Base-by-base conservation (phyloP, 371 early-diverging fungal genomes). In the Mortierella sp. region DNA sequence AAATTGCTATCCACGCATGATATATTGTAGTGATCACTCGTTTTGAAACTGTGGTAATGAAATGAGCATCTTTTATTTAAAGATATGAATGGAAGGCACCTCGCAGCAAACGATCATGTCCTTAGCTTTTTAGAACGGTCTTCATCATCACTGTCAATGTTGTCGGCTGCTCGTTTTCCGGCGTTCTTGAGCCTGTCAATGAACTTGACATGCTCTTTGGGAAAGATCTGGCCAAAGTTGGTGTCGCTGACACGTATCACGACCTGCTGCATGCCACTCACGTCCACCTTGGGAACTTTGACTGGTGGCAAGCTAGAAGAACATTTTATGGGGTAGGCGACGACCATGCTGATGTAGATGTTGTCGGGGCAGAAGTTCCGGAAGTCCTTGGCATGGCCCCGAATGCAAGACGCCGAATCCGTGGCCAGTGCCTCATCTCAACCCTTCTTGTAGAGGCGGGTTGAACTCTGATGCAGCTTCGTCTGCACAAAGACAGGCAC, bases 251-350 rank as follows among this genome's bases (percentile, higher is more conserved):
- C 40, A 19, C 45, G 64, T 55, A 77, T 73, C 58, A 77, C 70
- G 39, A 77, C 73, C 48, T 73, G 73, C 58, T 77, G 73, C 9
- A 73, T 52, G 63, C 64, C 64, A 43, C 52, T 71, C 48, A 44
- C 11, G 52, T 71, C 71, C 68, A 68, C 63, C 65, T 64, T 70
- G 58, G 69, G 48, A 24, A 65, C 58, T 48, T 55, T 65, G 9
- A 26, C 40, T 64, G 73, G 45, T 68, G 66, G 69, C 65, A 73
- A 29, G n/a, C 53, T 73, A 55, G 43, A 44, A 53, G 40, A 45
- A 55, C 73, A 78, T 45, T 52, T 66, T 68, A 64, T 68, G 41
- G 79, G 78, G 45, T 78, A 78, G 22, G 79, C 78, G 61, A 73
- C 74, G 22, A 73, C 61, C 74, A 79, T 73, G 64, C 74, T 74